Base-by-base conservation (phyloP, 2,329 filamentous ascomycete species). In the Cladosporium sp. region DNA sequence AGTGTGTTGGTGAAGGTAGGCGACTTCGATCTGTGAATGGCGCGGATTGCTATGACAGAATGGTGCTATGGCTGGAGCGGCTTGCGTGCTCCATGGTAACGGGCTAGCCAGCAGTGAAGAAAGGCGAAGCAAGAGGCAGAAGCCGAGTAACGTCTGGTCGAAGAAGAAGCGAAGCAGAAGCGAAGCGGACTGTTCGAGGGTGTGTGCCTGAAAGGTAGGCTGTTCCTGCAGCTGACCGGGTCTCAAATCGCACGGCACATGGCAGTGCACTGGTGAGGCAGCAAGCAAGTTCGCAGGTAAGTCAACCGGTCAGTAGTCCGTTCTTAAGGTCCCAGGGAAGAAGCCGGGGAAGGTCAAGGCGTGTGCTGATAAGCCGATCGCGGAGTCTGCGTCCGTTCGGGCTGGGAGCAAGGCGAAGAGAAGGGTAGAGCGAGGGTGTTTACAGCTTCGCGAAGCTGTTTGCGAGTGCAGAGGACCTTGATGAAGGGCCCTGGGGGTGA, bases 61-160 rank as follows among this genome's bases (percentile, higher is more conserved):
- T 62, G 57, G 49, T 61, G 64, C 64, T 66, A 66, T 62, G 64
- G 30, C 32, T 24, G 47, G 34, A 52, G 64, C 51, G 24, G 58
- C 47, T 66, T 62, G 44, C 64, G 58, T 66, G 64, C 64, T 66
- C 64, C 64, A 66, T 66, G 57, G 51, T 62, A 55, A 55, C 55
- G 21, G 49, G 44, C 59, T 47, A 36, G 30, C 44, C 57, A 36
- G 34, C 52, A 32, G 26, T 57, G 26, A 32, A 47, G 41, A 21
- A 21, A 12, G n/a, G 15, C 24, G 8, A 54, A 32, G 30, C 34
- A 32, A 18, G 32, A n/a, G 18, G 30, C 52, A 15, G 30, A 30
- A 18, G 51, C 30, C 52, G 52, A 55, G 52, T 34, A 55, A 55
- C 12, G 28, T 30, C 26, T 36, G 34, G 4, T 36, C 34, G 34